Evolutionary conservation across 2,329 filamentous ascomycete species (phyloP).

Genomic region (Xylaria sp.): DNA sequence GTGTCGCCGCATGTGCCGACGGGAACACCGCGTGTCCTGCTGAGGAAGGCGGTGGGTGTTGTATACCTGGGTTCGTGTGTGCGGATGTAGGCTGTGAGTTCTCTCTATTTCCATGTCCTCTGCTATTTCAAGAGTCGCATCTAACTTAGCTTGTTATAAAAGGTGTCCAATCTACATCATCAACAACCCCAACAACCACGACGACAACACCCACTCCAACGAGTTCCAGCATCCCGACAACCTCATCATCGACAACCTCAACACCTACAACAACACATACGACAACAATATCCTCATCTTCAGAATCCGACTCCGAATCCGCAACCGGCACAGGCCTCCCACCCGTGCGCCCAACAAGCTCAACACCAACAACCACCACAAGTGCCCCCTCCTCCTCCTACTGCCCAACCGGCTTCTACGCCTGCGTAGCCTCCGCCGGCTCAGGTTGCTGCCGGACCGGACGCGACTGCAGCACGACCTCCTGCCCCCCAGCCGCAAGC

Average conservation of each 20-base stretch:
- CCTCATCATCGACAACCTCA: constrained; percentile 49
- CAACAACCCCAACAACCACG: constrained; percentile 53
- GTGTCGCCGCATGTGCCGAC: constrained; percentile 69
- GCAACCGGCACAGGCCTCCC: constrained; percentile 53
- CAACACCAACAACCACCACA: constrained; percentile 43
- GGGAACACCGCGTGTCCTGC: constrained; percentile 74
- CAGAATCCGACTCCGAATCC: constrained; percentile 42
- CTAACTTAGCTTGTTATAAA: constrained; percentile 21
- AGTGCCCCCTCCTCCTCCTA: constrained; percentile 50
- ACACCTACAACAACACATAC: constrained; percentile 41
- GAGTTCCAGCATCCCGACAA: constrained; percentile 50
- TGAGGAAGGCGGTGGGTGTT: constrained; percentile 78
- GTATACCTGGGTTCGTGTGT: constrained; percentile 77
- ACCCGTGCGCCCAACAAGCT: constrained; percentile 48
- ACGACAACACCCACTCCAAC: constrained; percentile 42
- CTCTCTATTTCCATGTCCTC: not conserved
- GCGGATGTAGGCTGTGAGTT: constrained; percentile 74
- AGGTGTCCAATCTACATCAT: constrained; percentile 53
- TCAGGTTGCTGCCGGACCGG: constrained; percentile 89
- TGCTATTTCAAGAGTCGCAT: not conserved
- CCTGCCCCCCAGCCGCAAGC: constrained; percentile 71
- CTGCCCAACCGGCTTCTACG: constrained; percentile 93
- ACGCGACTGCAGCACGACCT: constrained; percentile 82
- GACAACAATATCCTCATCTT: constrained; percentile 45
- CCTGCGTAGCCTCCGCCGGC: constrained; percentile 84